phyloP scores from a whole-genome alignment of 306 rosid genomes.

The Rosa multiflora region DNA sequence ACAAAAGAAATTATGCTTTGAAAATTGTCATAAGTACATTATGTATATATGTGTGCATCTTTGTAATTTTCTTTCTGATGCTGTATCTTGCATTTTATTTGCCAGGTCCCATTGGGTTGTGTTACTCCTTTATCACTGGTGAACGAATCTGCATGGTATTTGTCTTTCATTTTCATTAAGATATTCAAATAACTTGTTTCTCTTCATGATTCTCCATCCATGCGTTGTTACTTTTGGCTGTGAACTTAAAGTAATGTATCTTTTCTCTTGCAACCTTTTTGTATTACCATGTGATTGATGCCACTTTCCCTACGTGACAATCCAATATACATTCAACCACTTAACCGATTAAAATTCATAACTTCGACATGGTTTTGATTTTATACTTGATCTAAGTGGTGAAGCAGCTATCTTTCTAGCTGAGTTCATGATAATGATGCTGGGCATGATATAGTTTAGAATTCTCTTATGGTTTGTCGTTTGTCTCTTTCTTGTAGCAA shows the following conservation, averaged over 20 bases:
- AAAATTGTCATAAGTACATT: background rate
- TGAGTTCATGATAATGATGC: background rate
- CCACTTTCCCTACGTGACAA: background rate
- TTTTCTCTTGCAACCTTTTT: background rate
- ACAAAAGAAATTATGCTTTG: background rate
- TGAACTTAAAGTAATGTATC: background rate
- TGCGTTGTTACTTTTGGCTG: background rate
- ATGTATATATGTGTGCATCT: background rate
- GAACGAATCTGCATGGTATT: slow-evolving; percentile 87
- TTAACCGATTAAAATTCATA: background rate
- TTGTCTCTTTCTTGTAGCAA: slow-evolving; percentile 47
- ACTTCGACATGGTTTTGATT: background rate
- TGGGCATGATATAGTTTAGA: background rate
- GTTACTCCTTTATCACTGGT: slow-evolving; percentile 90
- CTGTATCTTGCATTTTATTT: slow-evolving; percentile 26
- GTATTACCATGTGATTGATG: background rate
- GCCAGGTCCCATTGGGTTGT: slow-evolving; percentile 79
- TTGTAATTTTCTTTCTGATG: slow-evolving; percentile 15
- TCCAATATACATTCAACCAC: background rate
- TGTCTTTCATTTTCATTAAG: slow-evolving; percentile 8
- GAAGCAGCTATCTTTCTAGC: background rate
- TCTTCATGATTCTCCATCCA: background rate
- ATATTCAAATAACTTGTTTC: slow-evolving; percentile 2
- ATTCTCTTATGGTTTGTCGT: slow-evolving; percentile 10
- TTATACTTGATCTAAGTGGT: background rate